A percentile compares a stretch with the other conserved stretches of the same genome.
phyloP scores from a whole-genome alignment of 495 filamentous ascomycete genomes.

The Penicillium cinerascens region DNA sequence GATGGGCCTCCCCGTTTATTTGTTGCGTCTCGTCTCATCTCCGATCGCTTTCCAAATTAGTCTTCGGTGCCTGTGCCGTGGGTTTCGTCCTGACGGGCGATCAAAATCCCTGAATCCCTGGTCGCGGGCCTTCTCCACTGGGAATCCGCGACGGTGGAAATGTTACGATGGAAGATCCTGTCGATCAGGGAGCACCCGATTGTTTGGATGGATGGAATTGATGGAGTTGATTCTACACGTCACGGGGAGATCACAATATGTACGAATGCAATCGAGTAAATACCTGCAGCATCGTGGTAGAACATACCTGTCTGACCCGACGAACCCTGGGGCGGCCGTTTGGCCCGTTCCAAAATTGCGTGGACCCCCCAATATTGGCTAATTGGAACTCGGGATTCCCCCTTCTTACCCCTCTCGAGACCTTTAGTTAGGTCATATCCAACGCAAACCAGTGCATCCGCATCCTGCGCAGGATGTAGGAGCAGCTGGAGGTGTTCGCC shows the following conservation, averaged over 20 bases:
- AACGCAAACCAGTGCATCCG: not conserved
- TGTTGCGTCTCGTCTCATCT: not conserved
- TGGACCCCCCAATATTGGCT: not conserved
- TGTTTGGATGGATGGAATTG: not conserved
- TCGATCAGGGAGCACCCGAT: not conserved
- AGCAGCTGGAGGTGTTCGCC: not conserved
- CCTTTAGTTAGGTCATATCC: not conserved
- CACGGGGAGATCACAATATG: conserved; percentile 6
- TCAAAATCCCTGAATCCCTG: conserved; percentile 9
- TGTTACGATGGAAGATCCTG: conserved; percentile 8
- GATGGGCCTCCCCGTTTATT: not conserved
- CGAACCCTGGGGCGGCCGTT: conserved; percentile 33
- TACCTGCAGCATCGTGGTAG: conserved; percentile 15
- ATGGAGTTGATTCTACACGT: conserved; percentile 1
- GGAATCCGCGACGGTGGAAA: conserved; percentile 20
- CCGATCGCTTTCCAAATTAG: not conserved
- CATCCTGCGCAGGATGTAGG: not conserved
- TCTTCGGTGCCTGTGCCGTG: not conserved
- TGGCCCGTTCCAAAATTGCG: conserved; percentile 19
- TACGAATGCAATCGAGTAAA: conserved; percentile 3
- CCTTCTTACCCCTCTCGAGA: not conserved
- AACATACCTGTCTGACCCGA: conserved; percentile 23
- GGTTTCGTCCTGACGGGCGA: conserved; percentile 7
- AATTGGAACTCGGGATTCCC: not conserved
- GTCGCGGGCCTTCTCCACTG: conserved; percentile 1